Evolutionary conservation across 2,329 filamentous ascomycete species (phyloP).

Genomic region (Rutstroemia sp.): DNA sequence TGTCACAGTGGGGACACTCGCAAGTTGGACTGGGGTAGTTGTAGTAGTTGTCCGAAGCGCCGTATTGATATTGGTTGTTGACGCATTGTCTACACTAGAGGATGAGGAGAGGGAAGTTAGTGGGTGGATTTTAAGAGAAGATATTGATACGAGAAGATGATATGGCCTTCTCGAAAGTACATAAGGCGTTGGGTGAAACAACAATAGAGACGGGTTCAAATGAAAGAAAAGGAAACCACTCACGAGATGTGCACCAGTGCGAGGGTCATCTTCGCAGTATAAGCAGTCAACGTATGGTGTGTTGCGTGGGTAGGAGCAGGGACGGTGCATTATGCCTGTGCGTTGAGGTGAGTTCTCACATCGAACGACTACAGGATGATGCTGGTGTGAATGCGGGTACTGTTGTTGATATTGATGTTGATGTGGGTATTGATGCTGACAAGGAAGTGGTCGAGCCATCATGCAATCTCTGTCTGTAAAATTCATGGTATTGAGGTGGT

Average conservation of each 20-base stretch:
- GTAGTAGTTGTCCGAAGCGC: background rate
- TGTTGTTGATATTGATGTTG: background rate
- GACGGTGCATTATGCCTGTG: background rate
- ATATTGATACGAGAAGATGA: too few relatives aligned
- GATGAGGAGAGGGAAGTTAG: background rate
- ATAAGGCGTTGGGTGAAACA: too few relatives aligned
- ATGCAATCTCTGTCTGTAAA: background rate
- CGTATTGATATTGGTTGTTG: constrained; percentile 1
- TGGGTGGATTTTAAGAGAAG: too few relatives aligned
- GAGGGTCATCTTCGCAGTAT: constrained; percentile 6
- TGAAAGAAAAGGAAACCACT: too few relatives aligned
- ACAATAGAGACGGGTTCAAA: too few relatives aligned
- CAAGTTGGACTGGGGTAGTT: background rate
- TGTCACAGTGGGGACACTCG: constrained; percentile 9
- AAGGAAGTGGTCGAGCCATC: background rate
- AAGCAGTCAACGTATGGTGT: background rate
- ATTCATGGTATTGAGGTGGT: background rate
- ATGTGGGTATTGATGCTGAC: background rate
- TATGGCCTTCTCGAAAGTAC: too few relatives aligned
- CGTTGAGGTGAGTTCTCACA: background rate
- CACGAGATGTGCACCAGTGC: constrained; percentile 1
- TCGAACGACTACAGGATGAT: background rate
- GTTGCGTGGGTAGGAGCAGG: background rate
- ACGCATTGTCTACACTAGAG: background rate
- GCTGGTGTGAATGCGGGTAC: too few relatives aligned